Base-by-base conservation (phyloP, 2,329 filamentous ascomycete species). In the Fusarium longipes region DNA sequence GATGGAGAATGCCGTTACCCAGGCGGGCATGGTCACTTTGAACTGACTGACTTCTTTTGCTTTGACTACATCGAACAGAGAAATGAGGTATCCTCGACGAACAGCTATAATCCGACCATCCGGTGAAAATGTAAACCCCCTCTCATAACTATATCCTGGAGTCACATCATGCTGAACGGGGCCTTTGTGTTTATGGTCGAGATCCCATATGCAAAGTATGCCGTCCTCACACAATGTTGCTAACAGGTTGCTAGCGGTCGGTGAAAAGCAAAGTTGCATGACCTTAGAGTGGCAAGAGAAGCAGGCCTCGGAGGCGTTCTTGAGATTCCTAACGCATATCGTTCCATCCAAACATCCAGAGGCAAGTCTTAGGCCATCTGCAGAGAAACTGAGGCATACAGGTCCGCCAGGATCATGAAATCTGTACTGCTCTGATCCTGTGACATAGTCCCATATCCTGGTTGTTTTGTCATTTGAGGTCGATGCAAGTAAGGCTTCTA, bases 31-130 rank as follows among this genome's bases (percentile, higher is more conserved):
- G 27, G n/a, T n/a, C n/a, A n/a, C n/a, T n/a, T n/a, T n/a, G 27
- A 27, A 27, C 27, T 27, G 27, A 10, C 8, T 27, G 8, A 27
- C 27, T 27, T 8, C 8, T 27, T 27, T 9, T n/a, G n/a, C n/a
- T n/a, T n/a, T n/a, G n/a, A n/a, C n/a, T n/a, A n/a, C n/a, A n/a
- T n/a, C n/a, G n/a, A n/a, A n/a, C n/a, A n/a, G n/a, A n/a, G n/a
- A n/a, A 17, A 42, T 9, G 5, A 6, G 15, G 2, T 11, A 1
- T 1, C 8, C 6, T 1, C 5, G 12, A 10, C 1, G 6, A 27
- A 42, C 39, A 15, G 22, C 22, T 4, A 42, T 42, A 8, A 25
- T 12, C 3, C 11, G 24, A 17, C 39, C 39, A 42, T 42, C 39
- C 2, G 39, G 11, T 25, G 39, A 42, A 8, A 42, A 42, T 5